phyloP scores from a whole-genome alignment of 306 rosid genomes.

The Pyrus pyrifolia region DNA sequence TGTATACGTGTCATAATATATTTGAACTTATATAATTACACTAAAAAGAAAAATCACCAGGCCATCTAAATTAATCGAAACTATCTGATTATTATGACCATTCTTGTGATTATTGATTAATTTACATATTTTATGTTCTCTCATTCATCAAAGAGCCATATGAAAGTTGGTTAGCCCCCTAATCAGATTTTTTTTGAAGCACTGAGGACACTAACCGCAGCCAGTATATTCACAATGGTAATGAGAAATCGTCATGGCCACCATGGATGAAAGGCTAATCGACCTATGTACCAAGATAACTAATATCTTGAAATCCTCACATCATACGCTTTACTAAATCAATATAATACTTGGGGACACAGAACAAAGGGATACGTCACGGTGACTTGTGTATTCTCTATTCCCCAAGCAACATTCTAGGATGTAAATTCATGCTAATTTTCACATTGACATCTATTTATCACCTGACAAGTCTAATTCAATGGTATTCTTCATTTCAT shows the following conservation, averaged over 20 bases:
- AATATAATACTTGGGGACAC: not conserved
- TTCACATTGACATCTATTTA: not conserved
- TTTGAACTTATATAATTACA: not conserved
- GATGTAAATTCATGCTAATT: not conserved
- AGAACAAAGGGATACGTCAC: not conserved
- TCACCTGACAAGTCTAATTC: not conserved
- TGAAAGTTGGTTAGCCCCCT: not conserved
- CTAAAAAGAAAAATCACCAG: not conserved
- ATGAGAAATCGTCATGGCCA: not conserved
- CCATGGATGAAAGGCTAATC: not conserved
- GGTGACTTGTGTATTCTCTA: not conserved
- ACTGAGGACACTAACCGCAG: not conserved
- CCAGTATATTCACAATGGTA: not conserved
- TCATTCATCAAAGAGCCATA: not conserved
- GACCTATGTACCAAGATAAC: not conserved
- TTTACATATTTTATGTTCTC: not conserved
- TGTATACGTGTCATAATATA: not conserved
- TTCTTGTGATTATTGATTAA: not conserved
- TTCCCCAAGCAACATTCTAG: not conserved
- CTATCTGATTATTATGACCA: not conserved
- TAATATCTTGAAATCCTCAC: not conserved
- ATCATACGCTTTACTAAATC: not conserved
- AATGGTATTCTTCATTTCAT: not conserved
- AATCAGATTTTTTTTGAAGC: not conserved
- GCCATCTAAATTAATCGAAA: not conserved